Evolutionary conservation across 176 grass and related monocot species (phyloP).

Genomic region (Oryza punctata): DNA sequence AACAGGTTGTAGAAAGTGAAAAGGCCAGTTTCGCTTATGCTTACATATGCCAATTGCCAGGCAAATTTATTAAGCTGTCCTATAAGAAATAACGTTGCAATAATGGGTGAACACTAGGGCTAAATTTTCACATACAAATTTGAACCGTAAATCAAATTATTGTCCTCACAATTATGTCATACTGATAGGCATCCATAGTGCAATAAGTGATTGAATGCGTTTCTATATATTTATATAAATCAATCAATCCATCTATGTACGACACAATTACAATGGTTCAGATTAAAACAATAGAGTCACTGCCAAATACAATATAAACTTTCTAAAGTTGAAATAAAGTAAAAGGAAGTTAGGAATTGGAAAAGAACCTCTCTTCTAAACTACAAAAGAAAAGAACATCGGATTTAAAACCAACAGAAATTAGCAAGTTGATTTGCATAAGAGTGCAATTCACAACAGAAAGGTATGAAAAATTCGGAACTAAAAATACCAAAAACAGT

Average conservation of each 20-base stretch:
- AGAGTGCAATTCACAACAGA: neutral
- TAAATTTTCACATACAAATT: neutral
- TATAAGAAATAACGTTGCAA: conserved; percentile 5
- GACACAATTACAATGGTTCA: neutral
- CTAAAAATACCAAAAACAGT: neutral
- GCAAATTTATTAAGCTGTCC: neutral
- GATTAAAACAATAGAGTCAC: neutral
- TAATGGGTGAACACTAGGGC: neutral
- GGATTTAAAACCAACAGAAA: neutral
- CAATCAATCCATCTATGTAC: neutral
- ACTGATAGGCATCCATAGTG: neutral
- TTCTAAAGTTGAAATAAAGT: neutral
- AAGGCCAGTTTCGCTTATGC: neutral
- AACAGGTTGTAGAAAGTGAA: conserved; percentile 19
- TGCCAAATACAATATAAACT: neutral
- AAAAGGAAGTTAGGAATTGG: neutral
- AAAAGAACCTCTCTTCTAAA: neutral
- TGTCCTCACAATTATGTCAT: conserved; percentile 11
- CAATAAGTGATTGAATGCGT: neutral
- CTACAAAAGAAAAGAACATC: neutral
- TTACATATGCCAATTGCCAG: neutral
- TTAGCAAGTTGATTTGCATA: neutral
- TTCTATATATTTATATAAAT: neutral
- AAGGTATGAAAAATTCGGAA: neutral
- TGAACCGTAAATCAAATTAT: conserved; percentile 19